Conservation (phyloP, 371 early-diverging fungal species). For the Mucor saturninus region DNA sequence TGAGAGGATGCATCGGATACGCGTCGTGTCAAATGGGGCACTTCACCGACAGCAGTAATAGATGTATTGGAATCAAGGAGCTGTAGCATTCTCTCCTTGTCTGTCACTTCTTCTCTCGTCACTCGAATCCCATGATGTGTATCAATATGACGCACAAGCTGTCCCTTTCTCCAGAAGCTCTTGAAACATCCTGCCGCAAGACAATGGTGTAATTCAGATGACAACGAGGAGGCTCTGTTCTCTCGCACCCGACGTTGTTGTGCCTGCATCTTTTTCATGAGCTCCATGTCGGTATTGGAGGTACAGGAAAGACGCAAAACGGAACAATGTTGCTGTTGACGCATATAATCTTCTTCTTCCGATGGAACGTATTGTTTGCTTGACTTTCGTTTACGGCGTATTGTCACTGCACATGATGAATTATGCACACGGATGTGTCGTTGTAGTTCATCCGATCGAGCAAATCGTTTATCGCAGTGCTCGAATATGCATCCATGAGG, state of each 20-base stretch:
- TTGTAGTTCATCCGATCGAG: slow-evolving; percentile 87
- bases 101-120: slow-evolving; percentile 15
- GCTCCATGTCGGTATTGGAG: background rate
- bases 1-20: slow-evolving; percentile 4
- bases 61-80: background rate
- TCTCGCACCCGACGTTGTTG: slow-evolving; percentile 24
- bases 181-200: slow-evolving; percentile 46
- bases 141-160: slow-evolving; percentile 49
- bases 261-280: background rate
- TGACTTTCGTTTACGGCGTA: slow-evolving; percentile 21
- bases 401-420: slow-evolving; percentile 30
- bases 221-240: slow-evolving; percentile 20
- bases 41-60: no score
- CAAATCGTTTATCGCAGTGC: slow-evolving; percentile 81
- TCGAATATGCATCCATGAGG: slow-evolving; percentile 77
- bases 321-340: slow-evolving; percentile 51
- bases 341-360: slow-evolving; percentile 45
- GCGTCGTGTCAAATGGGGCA: background rate
- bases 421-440: slow-evolving; percentile 74
- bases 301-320: slow-evolving; percentile 37
- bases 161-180: slow-evolving; percentile 53
- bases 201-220: slow-evolving; percentile 47
- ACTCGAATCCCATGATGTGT: slow-evolving; percentile 25
- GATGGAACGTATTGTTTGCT: slow-evolving; percentile 22
- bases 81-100: slow-evolving; percentile 12